Evolutionary conservation across 2,329 filamentous ascomycete species (phyloP).

Genomic region (Amesomyces nigricolor): DNA sequence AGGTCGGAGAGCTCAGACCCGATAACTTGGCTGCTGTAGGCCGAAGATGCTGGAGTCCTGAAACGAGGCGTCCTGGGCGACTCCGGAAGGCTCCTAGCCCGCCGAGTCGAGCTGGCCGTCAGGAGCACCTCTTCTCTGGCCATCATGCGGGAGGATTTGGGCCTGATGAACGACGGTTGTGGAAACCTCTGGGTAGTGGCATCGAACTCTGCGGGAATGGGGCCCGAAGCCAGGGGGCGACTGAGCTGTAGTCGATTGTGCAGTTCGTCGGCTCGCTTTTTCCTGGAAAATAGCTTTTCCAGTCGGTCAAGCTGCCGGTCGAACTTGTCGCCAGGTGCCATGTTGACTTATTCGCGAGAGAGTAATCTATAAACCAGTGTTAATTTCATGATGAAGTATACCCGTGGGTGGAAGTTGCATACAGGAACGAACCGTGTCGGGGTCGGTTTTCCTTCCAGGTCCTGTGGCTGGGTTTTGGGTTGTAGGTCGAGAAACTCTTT

Average conservation of each 20-base stretch:
- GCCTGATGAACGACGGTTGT: slow-evolving; percentile 50
- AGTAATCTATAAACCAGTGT: background rate
- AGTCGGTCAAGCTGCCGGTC: slow-evolving; percentile 48
- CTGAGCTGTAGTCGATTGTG: background rate
- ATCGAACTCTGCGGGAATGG: slow-evolving; percentile 13
- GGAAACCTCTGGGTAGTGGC: slow-evolving; percentile 39
- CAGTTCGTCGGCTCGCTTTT: slow-evolving; percentile 26
- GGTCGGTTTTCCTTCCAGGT: background rate
- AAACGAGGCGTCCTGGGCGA: slow-evolving; percentile 13
- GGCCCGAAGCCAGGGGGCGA: background rate
- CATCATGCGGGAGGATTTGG: slow-evolving; percentile 49
- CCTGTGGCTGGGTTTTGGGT: background rate
- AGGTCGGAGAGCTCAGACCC: background rate
- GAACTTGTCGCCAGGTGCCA: slow-evolving; percentile 46
- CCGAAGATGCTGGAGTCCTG: background rate
- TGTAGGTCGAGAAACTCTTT: background rate
- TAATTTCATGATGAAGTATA: background rate
- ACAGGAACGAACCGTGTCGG: background rate
- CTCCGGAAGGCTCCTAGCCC: slow-evolving; percentile 26
- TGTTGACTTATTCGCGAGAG: slow-evolving; percentile 27
- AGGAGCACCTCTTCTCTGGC: slow-evolving; percentile 45
- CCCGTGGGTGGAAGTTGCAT: background rate
- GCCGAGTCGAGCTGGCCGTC: slow-evolving; percentile 12
- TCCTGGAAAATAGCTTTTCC: slow-evolving; percentile 49
- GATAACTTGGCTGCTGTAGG: background rate